Conservation (phyloP, 1,284 basidiomycete genomes). For the Cutaneotrichosporon sp. region DNA sequence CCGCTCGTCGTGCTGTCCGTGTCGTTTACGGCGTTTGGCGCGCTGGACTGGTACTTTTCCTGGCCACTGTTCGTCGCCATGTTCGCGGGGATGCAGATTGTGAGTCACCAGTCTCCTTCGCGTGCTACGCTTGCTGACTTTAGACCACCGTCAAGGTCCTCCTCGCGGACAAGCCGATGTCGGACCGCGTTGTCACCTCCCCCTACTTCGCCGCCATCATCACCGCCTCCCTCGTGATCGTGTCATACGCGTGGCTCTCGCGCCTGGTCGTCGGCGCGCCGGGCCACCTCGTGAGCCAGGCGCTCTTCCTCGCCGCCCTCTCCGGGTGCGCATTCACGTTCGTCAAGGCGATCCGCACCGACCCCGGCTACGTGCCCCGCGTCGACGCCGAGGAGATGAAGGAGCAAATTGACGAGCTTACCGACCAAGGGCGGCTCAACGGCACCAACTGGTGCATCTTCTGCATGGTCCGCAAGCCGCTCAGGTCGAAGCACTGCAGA, state of each 20-base stretch:
- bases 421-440: conserved; percentile 82
- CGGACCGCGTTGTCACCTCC: conserved; percentile 51
- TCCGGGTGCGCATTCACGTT: conserved; percentile 83
- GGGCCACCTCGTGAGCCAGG: conserved; percentile 66
- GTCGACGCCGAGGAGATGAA: conserved; percentile 72
- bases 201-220: conserved; percentile 95
- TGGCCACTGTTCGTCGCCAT: conserved; percentile 77
- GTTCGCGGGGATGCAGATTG: conserved; percentile 91
- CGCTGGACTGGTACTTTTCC: conserved; percentile 87
- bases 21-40: conserved; percentile 77
- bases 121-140: conserved; percentile 14
- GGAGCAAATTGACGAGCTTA: conserved; percentile 84
- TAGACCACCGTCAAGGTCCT: conserved; percentile 38
- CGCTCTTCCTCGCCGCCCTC: conserved; percentile 70
- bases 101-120: conserved; percentile 53
- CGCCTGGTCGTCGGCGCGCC: conserved; percentile 31
- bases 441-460: conserved; percentile 94
- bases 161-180: conserved; percentile 34
- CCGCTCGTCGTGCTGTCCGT: conserved; percentile 77
- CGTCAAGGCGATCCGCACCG: conserved; percentile 81
- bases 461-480: conserved; percentile 88
- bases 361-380: conserved; percentile 87
- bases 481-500: conserved; percentile 94
- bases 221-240: conserved; percentile 80
- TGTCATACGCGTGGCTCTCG: conserved; percentile 77